These are phyloP conservation scores for Rhododendron kiyosumense DNA, from an alignment of 148 eudicot genomes.

Conservation along the genomic window DNA sequence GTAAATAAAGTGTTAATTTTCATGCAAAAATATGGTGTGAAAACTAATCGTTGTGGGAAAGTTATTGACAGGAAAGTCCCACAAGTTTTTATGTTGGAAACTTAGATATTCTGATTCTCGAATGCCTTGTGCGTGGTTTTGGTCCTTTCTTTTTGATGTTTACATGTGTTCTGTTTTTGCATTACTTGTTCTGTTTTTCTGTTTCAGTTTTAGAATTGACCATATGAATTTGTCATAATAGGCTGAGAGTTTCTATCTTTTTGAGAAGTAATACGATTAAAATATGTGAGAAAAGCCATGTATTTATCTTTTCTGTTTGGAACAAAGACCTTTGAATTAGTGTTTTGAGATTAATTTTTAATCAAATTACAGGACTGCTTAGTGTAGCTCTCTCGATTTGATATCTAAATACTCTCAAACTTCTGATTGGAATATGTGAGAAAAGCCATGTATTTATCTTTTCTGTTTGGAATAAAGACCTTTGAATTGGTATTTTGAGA, in stretches of 20 bases:
- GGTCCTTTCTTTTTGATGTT: slow-evolving; percentile 14
- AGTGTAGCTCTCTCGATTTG: background rate
- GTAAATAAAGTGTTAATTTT: background rate
- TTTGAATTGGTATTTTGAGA: background rate
- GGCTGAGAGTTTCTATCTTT: background rate
- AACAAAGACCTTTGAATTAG: background rate
- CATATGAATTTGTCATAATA: background rate
- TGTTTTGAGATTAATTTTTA: background rate
- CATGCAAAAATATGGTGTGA: background rate
- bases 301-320: slow-evolving; percentile 23
- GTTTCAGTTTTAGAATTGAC: background rate
- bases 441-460: slow-evolving; percentile 18
- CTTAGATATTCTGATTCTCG: background rate
- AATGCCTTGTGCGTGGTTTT: slow-evolving; percentile 1
- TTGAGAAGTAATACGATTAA: background rate
- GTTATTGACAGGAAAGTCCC: background rate
- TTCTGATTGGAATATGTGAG: background rate
- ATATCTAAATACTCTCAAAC: background rate
- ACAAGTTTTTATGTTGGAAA: background rate
- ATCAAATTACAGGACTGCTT: background rate
- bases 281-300: slow-evolving; percentile 5
- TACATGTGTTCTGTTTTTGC: slow-evolving; percentile 28
- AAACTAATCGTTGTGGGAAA: background rate
- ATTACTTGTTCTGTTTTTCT: slow-evolving; percentile 22
- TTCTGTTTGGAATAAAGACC: slow-evolving; percentile 15